Percentiles rank a stretch among this genome's conserved stretches.
Evolutionary conservation across 345 rosid genomes (phyloP).

Genomic region (Crucihimalaya himalaica): DNA sequence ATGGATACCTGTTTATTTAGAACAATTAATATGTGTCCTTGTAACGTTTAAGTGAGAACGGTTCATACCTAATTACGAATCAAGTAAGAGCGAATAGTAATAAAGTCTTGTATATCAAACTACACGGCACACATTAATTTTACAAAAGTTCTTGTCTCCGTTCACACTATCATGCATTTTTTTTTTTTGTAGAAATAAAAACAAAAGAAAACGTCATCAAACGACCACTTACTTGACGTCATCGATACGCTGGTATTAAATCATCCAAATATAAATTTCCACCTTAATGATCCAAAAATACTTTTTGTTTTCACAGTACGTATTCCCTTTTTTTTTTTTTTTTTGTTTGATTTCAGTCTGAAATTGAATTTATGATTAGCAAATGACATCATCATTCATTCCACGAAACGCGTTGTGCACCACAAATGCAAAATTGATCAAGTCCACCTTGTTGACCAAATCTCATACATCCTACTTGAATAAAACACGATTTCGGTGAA

Average conservation of each 20-base stretch:
- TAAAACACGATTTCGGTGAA: neutral
- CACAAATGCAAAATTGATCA: slow-evolving; percentile 7
- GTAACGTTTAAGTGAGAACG: no score
- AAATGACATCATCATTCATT: slow-evolving; percentile 7
- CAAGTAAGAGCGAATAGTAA: neutral
- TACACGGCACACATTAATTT: slow-evolving; percentile 10
- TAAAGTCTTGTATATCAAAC: slow-evolving; percentile 6
- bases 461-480: neutral
- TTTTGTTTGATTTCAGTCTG: neutral
- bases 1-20: no score
- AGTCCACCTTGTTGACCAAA: slow-evolving; percentile 7
- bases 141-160: no score
- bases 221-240: slow-evolving; percentile 9
- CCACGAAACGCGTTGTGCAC: neutral
- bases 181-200: no score
- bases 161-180: no score
- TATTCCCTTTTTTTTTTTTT: neutral
- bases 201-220: slow-evolving; percentile 22
- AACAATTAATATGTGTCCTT: no score
- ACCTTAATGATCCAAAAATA: neutral
- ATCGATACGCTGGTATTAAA: neutral
- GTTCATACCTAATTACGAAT: neutral
- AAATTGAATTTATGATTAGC: neutral
- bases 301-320: neutral
- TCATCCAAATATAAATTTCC: neutral